phyloP scores from a whole-genome alignment of 2,329 filamentous ascomycete genomes.

The Phialocephala subalpina region DNA sequence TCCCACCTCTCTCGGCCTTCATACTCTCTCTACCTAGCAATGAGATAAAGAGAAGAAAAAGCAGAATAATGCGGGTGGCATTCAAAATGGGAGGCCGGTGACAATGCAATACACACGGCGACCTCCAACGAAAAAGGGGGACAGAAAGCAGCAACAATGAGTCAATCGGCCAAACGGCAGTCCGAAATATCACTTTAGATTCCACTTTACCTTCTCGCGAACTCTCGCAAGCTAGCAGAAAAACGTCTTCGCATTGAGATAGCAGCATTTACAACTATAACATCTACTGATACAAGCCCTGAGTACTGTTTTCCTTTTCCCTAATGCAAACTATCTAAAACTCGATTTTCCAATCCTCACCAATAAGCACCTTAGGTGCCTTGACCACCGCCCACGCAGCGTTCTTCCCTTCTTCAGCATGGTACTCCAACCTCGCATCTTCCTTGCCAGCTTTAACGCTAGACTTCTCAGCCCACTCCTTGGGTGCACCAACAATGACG shows the following conservation, averaged over 20 bases:
- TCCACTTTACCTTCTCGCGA: background rate
- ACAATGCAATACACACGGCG: too few species aligned
- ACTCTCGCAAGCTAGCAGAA: conserved; percentile 1
- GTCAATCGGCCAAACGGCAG: too few species aligned
- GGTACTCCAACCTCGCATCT: conserved; percentile 68
- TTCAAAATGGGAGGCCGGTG: too few species aligned
- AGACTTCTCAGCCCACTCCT: conserved; percentile 71
- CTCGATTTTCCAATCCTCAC: conserved; percentile 63
- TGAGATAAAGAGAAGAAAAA: too few species aligned
- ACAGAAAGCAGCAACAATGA: background rate
- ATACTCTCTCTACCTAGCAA: too few species aligned
- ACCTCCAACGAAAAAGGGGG: too few species aligned
- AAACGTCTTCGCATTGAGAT: background rate
- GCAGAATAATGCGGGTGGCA: too few species aligned
- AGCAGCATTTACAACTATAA: background rate
- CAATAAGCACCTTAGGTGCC: conserved; percentile 68
- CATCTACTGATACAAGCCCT: conserved; percentile 29
- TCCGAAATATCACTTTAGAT: background rate
- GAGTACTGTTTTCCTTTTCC: conserved; percentile 36
- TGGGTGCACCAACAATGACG: conserved; percentile 81
- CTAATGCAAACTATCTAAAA: conserved; percentile 37
- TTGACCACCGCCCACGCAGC: conserved; percentile 71
- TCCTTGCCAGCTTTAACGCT: conserved; percentile 64
- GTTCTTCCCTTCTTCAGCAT: conserved; percentile 57
- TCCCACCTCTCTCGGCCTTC: too few species aligned